A percentile compares a stretch with the other conserved stretches of the same genome.
Evolutionary conservation across 148 eudicot genomes (phyloP).

Genomic region (Arctostaphylos glauca): DNA sequence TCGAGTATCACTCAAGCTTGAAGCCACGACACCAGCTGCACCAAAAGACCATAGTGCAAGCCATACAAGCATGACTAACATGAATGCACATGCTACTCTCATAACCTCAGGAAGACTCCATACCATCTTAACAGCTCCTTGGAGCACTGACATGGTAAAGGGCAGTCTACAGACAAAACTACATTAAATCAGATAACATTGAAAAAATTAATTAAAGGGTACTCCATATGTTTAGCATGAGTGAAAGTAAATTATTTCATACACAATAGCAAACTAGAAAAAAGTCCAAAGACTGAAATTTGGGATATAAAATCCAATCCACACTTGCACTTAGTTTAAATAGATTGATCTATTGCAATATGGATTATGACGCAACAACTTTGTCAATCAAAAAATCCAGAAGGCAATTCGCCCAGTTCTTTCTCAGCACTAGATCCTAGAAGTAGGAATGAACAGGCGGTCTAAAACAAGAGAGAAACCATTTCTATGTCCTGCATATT

Average conservation of each 20-base stretch:
- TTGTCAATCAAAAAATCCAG: not conserved
- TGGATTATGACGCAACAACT: not conserved
- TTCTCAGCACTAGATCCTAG: not conserved
- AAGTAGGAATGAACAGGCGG: not conserved
- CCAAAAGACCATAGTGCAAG: conserved; percentile 90
- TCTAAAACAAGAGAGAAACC: not conserved
- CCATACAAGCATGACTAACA: conserved; percentile 78
- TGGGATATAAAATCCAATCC: not conserved
- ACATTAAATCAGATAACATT: not conserved
- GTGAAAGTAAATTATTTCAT: not conserved
- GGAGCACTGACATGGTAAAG: conserved; percentile 92
- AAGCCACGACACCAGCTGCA: conserved; percentile 90
- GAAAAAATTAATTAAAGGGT: not conserved
- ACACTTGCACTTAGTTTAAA: not conserved
- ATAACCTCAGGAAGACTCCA: conserved; percentile 88
- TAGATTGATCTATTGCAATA: not conserved
- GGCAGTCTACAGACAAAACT: conserved; percentile 54
- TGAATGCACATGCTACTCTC: conserved; percentile 64
- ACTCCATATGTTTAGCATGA: not conserved
- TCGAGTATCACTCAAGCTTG: conserved; percentile 76
- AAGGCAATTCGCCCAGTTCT: not conserved
- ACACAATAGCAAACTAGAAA: not conserved
- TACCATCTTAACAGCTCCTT: conserved; percentile 90
- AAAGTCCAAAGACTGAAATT: not conserved
- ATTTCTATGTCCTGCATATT: not conserved